Percentiles rank a stretch among this genome's conserved stretches.
Conservation (phyloP, 768 basidiomycete species). For the Tephrocybe sp. region DNA sequence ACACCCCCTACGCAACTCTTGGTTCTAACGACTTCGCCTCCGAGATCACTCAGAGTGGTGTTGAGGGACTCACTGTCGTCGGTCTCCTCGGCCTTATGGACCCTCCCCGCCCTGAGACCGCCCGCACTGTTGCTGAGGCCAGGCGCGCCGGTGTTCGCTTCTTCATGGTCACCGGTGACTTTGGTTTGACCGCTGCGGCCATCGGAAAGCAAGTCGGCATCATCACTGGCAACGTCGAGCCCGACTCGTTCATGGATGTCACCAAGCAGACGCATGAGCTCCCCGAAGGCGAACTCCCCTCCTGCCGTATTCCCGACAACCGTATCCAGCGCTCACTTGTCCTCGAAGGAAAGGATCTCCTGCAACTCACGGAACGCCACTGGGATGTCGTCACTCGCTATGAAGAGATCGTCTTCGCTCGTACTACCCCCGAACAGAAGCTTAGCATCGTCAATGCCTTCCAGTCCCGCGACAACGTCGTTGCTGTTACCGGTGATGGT, state of each 20-base stretch:
- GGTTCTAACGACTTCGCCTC: slow-evolving; percentile 22
- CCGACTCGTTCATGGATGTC: slow-evolving; percentile 12
- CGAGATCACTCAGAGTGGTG: slow-evolving; percentile 37
- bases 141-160: slow-evolving; percentile 49
- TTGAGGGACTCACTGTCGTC: slow-evolving; percentile 39
- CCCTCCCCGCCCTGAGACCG: slow-evolving; percentile 51
- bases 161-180: slow-evolving; percentile 59
- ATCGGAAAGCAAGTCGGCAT: slow-evolving; percentile 46
- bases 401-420: slow-evolving; percentile 47
- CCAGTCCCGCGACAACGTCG: slow-evolving; percentile 44
- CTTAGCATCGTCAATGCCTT: slow-evolving; percentile 54
- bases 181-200: slow-evolving; percentile 48
- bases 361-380: slow-evolving; percentile 30
- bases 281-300: slow-evolving; percentile 3
- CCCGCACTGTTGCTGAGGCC: slow-evolving; percentile 42
- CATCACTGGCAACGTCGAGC: slow-evolving; percentile 30
- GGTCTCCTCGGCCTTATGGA: slow-evolving; percentile 56
- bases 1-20: slow-evolving; percentile 18
- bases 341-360: slow-evolving; percentile 42
- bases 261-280: slow-evolving; percentile 6
- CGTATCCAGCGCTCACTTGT: slow-evolving; percentile 33
- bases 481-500: slow-evolving; percentile 58
- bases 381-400: slow-evolving; percentile 40
- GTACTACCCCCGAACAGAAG: slow-evolving; percentile 57
- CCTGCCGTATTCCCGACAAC: slow-evolving; percentile 23